Evolutionary conservation across 805 yeast species (phyloP), one percentile per base, ranked within the genome.

Genomic region (Suhomyces xylopsoci): DNA sequence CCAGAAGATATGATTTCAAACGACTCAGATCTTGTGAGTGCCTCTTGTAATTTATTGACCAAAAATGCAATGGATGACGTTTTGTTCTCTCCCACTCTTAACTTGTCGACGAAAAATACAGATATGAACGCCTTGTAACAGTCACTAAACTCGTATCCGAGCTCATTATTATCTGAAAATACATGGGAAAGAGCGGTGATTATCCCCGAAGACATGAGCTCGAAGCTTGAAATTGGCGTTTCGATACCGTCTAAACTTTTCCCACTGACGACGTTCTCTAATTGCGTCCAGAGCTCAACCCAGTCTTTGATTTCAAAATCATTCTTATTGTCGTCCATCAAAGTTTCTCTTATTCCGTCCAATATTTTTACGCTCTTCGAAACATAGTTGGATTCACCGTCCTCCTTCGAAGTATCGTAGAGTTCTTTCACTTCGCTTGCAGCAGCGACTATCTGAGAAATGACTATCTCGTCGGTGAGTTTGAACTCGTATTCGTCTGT

Each of bases 11-110:
- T 65, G 15, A 90, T 81, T 41, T 83, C 87, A 64, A 90, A 88
- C 0, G 85, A 73, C 64, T 91, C 97, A 0, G 83, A 76, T 59
- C 96, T 77, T 1, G 89, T 82, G 20, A 90, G 67, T 0, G 89
- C 82, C 51, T 88, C 91, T 55, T 90, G 94, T 15, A 90, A 69
- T 55, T 84, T 82, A 4, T 69, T 67, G 1, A 89, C 78, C 20
- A 89, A 68, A 3, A 73, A 61, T 5, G 69, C 70, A 0, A 80
- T 73, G 4, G 73, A 55, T 17, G 42, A 47, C 3, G 72, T 54
- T n/a, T 20, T 22, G 19, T n/a, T 22, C 7, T 26, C 20, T 30
- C 15, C 14, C 7, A n/a, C 3, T 32, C 36, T n/a, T 19, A 25
- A 40, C 43, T 10, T 34, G 14, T 56, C 51, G 3, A 62, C 64